phyloP scores from a whole-genome alignment of 1,284 basidiomycete species.

The Dichomitus squalens region DNA sequence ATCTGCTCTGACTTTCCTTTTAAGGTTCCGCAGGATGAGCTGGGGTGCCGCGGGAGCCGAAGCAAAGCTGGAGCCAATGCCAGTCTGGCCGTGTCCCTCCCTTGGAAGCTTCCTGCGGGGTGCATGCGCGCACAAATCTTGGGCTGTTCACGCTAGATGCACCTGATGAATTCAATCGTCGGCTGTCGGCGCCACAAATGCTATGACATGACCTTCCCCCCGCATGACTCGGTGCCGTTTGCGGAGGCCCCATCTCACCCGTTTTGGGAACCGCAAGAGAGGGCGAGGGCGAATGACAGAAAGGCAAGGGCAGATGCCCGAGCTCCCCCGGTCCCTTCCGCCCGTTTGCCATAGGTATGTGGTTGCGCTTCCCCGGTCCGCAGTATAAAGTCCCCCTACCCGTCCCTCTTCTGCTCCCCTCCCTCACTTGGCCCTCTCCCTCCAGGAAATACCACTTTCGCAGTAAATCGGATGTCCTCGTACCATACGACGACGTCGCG shows the following conservation, averaged over 20 bases:
- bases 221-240: conserved; percentile 12
- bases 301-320: neutral
- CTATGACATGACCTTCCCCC: conserved; percentile 16
- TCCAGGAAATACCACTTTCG: neutral
- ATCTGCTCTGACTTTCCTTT: conserved; percentile 5
- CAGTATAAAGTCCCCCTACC: conserved; percentile 12
- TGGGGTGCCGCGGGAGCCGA: conserved; percentile 9
- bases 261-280: conserved; percentile 2
- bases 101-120: neutral
- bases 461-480: neutral
- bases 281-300: neutral
- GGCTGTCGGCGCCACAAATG: conserved; percentile 19
- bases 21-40: conserved; percentile 1
- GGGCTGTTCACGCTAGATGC: conserved; percentile 4
- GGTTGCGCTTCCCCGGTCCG: conserved; percentile 7
- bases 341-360: conserved; percentile 11
- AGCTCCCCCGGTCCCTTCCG: conserved; percentile 4
- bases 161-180: conserved; percentile 5
- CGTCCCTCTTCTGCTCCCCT: neutral
- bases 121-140: conserved; percentile 7
- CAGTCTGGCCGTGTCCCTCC: neutral
- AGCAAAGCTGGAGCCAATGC: neutral
- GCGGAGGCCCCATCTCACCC: neutral
- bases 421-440: conserved; percentile 3
- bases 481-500: neutral